Conservation (phyloP, 352 stramenopile genomes). For the Globisporangium spiculum region DNA sequence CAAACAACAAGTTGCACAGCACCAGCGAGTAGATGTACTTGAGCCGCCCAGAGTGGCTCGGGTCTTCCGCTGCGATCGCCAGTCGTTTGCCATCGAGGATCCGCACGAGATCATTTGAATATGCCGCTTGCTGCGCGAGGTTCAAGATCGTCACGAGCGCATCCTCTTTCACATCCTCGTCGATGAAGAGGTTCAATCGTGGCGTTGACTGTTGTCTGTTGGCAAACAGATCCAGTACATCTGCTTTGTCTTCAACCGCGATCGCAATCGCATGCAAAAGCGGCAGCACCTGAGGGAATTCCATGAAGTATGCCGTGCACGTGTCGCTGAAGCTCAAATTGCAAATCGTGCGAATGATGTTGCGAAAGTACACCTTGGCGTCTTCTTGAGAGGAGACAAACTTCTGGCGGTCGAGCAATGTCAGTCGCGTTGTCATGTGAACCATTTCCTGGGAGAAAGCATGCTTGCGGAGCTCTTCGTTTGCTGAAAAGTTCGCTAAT, state of each 20-base stretch:
- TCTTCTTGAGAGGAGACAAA: conserved; percentile 22
- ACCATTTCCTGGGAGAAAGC: conserved; percentile 56
- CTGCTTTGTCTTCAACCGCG: not conserved
- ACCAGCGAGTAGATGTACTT: conserved; percentile 63
- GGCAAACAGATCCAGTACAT: not conserved
- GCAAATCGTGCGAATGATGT: conserved; percentile 50
- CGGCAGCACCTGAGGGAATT: conserved; percentile 54
- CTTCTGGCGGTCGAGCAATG: conserved; percentile 40
- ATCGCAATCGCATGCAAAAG: conserved; percentile 42
- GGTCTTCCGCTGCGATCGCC: conserved; percentile 32
- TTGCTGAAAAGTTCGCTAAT: conserved; percentile 72
- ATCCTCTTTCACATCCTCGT: conserved; percentile 62
- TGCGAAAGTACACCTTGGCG: conserved; percentile 39
- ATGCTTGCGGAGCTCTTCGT: conserved; percentile 45
- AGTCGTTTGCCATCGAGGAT: conserved; percentile 56
- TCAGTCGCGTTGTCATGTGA: conserved; percentile 43
- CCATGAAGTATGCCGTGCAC: conserved; percentile 48
- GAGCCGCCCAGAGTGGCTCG: conserved; percentile 34
- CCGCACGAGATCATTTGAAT: conserved; percentile 48
- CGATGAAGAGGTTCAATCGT: conserved; percentile 7
- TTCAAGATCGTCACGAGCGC: conserved; percentile 64
- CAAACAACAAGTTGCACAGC: conserved; percentile 69
- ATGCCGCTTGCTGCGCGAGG: conserved; percentile 45
- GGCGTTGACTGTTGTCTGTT: not conserved
- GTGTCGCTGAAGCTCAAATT: conserved; percentile 65